phyloP scores from a whole-genome alignment of 805 yeast species.

The Kazachstania kunashirensis region DNA sequence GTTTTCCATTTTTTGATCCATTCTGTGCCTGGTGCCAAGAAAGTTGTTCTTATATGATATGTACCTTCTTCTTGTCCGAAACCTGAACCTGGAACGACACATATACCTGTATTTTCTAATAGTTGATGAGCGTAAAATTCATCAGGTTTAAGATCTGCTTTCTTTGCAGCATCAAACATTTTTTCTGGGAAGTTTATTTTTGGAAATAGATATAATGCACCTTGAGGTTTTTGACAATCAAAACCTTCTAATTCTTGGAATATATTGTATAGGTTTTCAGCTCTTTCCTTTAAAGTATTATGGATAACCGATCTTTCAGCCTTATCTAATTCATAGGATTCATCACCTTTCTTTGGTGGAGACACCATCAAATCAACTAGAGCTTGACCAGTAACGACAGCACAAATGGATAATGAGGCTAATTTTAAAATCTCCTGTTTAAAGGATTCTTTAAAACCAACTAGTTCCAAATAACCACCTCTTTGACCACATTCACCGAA shows the following conservation, averaged over 20 bases:
- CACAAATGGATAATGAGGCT: slow-evolving; percentile 86
- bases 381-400: slow-evolving; percentile 92
- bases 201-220: slow-evolving; percentile 97
- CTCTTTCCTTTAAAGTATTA: slow-evolving; percentile 51
- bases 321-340: slow-evolving; percentile 57
- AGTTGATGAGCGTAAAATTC: slow-evolving; percentile 80
- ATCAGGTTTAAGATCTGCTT: slow-evolving; percentile 54
- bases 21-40: slow-evolving; percentile 88
- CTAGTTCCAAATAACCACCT: slow-evolving; percentile 95
- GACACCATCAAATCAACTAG: slow-evolving; percentile 83
- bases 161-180: slow-evolving; percentile 52
- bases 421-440: slow-evolving; percentile 65
- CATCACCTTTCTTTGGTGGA: slow-evolving; percentile 78
- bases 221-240: slow-evolving; percentile 78
- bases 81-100: slow-evolving; percentile 95
- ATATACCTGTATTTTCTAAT: slow-evolving; percentile 81
- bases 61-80: slow-evolving; percentile 89
- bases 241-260: slow-evolving; percentile 74
- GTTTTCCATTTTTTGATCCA: slow-evolving; percentile 72
- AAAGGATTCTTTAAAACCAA: slow-evolving; percentile 66
- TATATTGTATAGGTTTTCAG: slow-evolving; percentile 55
- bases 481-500: slow-evolving; percentile 99
- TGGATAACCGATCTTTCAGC: slow-evolving; percentile 57
- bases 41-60: slow-evolving; percentile 89
- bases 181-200: slow-evolving; percentile 53